These are phyloP conservation scores for Nowakowskiella sp. DNA, from an alignment of 192 early-diverging fungal species.

Conservation along the genomic window DNA sequence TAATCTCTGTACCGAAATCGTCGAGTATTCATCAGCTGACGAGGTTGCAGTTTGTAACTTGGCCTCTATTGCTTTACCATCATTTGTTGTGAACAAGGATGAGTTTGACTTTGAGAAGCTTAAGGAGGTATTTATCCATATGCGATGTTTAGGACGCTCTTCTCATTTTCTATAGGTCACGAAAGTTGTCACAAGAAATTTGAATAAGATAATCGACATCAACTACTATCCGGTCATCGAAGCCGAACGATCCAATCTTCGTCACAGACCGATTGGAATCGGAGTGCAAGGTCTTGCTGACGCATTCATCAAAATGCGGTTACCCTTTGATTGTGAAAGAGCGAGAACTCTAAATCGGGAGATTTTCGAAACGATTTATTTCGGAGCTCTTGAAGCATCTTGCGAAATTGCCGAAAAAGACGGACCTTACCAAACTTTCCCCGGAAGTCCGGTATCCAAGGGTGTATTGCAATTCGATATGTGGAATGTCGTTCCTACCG, in stretches of 20 bases:
- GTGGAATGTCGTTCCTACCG: slow-evolving; percentile 71
- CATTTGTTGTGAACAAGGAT: slow-evolving; percentile 61
- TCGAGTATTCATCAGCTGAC: slow-evolving; percentile 90
- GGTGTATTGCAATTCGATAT: slow-evolving; percentile 90
- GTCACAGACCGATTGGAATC: slow-evolving; percentile 94
- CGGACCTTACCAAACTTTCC: slow-evolving; percentile 83
- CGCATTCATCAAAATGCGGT: slow-evolving; percentile 89
- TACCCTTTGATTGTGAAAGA: slow-evolving; percentile 84
- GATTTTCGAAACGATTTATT: slow-evolving; percentile 97
- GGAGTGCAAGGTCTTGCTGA: slow-evolving; percentile 98
- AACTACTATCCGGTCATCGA: slow-evolving; percentile 94
- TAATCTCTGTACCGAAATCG: slow-evolving; percentile 97
- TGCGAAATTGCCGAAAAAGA: slow-evolving; percentile 74
- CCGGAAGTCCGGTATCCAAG: slow-evolving; percentile 79
- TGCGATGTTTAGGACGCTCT: slow-evolving; percentile 1
- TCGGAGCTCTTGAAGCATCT: slow-evolving; percentile 84
- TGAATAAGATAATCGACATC: slow-evolving; percentile 95
- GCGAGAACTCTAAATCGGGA: slow-evolving; percentile 74
- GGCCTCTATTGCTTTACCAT: slow-evolving; percentile 86
- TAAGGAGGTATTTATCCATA: slow-evolving; percentile 37
- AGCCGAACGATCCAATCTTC: slow-evolving; percentile 81
- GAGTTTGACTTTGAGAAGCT: slow-evolving; percentile 81
- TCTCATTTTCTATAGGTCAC: slow-evolving; percentile 39
- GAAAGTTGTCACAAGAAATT: slow-evolving; percentile 83
- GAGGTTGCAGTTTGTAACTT: slow-evolving; percentile 98